Conservation (phyloP, 805 yeast genomes). For the Zygotorulaspora danielsina region DNA sequence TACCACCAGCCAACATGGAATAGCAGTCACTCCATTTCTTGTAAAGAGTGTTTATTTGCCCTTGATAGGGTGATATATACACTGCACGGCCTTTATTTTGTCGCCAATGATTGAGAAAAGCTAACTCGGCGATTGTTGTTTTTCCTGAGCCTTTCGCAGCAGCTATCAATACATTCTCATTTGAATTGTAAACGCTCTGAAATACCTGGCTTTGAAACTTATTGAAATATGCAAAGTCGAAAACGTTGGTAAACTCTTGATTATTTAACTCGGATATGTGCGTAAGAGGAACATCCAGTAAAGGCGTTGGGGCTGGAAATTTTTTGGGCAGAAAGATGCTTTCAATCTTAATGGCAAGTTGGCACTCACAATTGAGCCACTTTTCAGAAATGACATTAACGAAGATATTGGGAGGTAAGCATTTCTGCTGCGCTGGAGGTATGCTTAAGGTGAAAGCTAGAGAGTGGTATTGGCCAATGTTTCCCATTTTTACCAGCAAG, state of each 20-base stretch:
- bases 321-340: conserved; percentile 28
- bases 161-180: conserved; percentile 62
- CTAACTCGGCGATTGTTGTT: conserved; percentile 64
- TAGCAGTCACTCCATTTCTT: conserved; percentile 54
- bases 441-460: conserved; percentile 58
- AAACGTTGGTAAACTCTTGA: conserved; percentile 45
- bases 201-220: conserved; percentile 70
- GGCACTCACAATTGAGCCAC: conserved; percentile 76
- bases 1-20: conserved; percentile 50
- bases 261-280: conserved; percentile 47
- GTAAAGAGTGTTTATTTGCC: conserved; percentile 44
- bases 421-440: conserved; percentile 20
- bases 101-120: conserved; percentile 69
- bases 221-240: conserved; percentile 55
- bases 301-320: conserved; percentile 28
- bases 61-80: conserved; percentile 64
- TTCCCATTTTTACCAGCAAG: conserved; percentile 47
- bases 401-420: conserved; percentile 67
- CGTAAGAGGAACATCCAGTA: conserved; percentile 38
- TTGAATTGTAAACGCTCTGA: conserved; percentile 51
- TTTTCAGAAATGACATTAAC: conserved; percentile 69
- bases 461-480: conserved; percentile 50
- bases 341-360: conserved; percentile 49
- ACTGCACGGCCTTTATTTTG: conserved; percentile 65
- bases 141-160: conserved; percentile 75